Evolutionary conservation across 106 monocot species (phyloP).

Genomic region (Vanilla planifolia): DNA sequence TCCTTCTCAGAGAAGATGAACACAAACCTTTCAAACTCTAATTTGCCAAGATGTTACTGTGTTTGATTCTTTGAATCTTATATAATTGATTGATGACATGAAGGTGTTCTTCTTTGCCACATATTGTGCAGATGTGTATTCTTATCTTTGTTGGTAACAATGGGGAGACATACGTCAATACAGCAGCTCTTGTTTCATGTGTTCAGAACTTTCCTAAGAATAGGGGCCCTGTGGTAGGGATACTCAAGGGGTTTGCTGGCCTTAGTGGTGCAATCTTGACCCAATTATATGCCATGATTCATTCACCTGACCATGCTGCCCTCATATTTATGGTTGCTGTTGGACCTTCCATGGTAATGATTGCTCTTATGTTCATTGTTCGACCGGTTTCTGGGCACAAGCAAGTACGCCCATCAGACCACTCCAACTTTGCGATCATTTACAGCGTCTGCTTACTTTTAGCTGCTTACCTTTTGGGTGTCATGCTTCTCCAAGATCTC

Average conservation of each 20-base stretch:
- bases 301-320: slow-evolving; percentile 46
- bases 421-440: slow-evolving; percentile 51
- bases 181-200: slow-evolving; percentile 74
- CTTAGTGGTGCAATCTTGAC: slow-evolving; percentile 87
- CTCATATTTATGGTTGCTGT: slow-evolving; percentile 83
- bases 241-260: slow-evolving; percentile 85
- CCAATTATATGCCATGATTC: slow-evolving; percentile 60
- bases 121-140: slow-evolving; percentile 65
- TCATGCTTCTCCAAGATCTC: slow-evolving; percentile 77
- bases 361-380: slow-evolving; percentile 74
- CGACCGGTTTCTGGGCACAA: slow-evolving; percentile 80
- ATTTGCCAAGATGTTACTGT: neutral
- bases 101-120: neutral
- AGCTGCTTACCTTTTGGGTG: slow-evolving; percentile 70
- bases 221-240: slow-evolving; percentile 85
- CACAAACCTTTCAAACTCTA: too few species aligned
- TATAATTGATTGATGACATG: neutral
- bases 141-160: slow-evolving; percentile 82
- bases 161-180: slow-evolving; percentile 87
- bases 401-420: slow-evolving; percentile 62
- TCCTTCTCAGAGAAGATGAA: too few species aligned
- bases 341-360: slow-evolving; percentile 66
- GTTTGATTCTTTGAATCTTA: too few species aligned
- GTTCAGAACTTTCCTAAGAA: slow-evolving; percentile 87
- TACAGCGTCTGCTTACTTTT: slow-evolving; percentile 68